Evolutionary conservation across 2,329 filamentous ascomycete genomes (phyloP).

Genomic region (Coniochaeta sp.): DNA sequence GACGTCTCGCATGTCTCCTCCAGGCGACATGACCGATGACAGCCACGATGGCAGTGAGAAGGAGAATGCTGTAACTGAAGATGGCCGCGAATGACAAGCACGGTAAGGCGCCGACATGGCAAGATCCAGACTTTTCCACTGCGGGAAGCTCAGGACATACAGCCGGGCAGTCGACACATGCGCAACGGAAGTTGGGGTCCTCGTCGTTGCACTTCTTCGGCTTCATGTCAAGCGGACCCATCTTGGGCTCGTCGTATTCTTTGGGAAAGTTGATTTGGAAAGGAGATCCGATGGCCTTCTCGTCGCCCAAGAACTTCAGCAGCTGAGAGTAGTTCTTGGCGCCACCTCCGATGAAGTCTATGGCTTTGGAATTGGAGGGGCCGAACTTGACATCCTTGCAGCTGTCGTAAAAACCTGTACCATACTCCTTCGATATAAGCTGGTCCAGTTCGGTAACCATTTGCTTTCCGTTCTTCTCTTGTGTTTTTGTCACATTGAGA

Average conservation of each 20-base stretch:
- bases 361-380: conserved; percentile 84
- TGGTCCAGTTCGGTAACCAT: conserved; percentile 89
- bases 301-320: conserved; percentile 86
- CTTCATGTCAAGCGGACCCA: conserved; percentile 63
- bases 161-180: conserved; percentile 84
- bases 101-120: conserved; percentile 79
- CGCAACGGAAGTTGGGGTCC: conserved; percentile 78
- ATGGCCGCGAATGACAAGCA: conserved; percentile 92
- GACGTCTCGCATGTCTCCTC: conserved; percentile 63
- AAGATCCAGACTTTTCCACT: conserved; percentile 62
- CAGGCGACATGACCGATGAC: conserved; percentile 71
- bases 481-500: conserved; percentile 78
- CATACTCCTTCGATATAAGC: conserved; percentile 76
- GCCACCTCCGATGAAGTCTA: conserved; percentile 92
- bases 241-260: conserved; percentile 55
- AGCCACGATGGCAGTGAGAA: conserved; percentile 58
- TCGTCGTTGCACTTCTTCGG: conserved; percentile 86
- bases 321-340: conserved; percentile 85
- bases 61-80: conserved; percentile 69
- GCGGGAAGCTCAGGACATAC: conserved; percentile 78
- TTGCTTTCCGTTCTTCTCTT: conserved; percentile 47
- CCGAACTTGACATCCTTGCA: conserved; percentile 99
- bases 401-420: conserved; percentile 85
- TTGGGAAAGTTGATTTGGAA: conserved; percentile 95
- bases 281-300: conserved; percentile 84